Percentiles rank a stretch among this genome's conserved stretches.
Conservation (phyloP, 2,329 filamentous ascomycete species). For the Paraphoma chrysanthemicola region DNA sequence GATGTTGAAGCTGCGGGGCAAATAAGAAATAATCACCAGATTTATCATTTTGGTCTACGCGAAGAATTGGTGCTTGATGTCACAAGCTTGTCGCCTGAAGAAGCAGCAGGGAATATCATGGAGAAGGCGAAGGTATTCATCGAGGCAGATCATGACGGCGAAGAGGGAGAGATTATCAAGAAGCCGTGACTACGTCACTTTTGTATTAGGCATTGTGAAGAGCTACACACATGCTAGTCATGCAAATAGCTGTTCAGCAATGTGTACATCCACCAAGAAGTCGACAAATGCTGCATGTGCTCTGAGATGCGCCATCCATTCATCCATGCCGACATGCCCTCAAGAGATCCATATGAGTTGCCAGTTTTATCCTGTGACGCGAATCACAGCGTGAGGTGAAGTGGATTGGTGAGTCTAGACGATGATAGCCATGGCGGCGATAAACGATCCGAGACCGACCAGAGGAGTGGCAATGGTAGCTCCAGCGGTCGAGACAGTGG, state of each 20-base stretch:
- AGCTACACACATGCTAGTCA: constrained; percentile 22
- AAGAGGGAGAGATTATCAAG: not conserved
- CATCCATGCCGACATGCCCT: constrained; percentile 5
- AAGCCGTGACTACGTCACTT: constrained; percentile 12
- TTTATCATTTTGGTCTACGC: not conserved
- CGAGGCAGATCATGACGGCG: not conserved
- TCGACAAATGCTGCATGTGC: constrained; percentile 17
- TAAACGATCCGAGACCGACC: constrained; percentile 24
- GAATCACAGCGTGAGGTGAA: constrained; percentile 6
- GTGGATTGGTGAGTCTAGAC: constrained; percentile 16
- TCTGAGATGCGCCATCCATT: constrained; percentile 3
- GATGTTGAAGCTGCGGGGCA: not conserved
- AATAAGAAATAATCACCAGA: not conserved
- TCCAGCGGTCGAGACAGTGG: constrained; percentile 20
- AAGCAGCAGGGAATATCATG: not conserved
- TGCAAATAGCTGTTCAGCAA: constrained; percentile 16
- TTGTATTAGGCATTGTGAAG: constrained; percentile 23
- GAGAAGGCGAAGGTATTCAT: not conserved
- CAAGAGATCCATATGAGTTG: constrained; percentile 2
- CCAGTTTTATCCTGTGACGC: constrained; percentile 13
- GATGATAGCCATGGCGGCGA: constrained; percentile 27
- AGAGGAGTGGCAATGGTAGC: constrained; percentile 26
- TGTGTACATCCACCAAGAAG: constrained; percentile 11
- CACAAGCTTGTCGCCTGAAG: not conserved
- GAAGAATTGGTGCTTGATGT: not conserved